Evolutionary conservation across 1,139 yeast genomes (phyloP).

Genomic region (Geotrichum aggregatum): DNA sequence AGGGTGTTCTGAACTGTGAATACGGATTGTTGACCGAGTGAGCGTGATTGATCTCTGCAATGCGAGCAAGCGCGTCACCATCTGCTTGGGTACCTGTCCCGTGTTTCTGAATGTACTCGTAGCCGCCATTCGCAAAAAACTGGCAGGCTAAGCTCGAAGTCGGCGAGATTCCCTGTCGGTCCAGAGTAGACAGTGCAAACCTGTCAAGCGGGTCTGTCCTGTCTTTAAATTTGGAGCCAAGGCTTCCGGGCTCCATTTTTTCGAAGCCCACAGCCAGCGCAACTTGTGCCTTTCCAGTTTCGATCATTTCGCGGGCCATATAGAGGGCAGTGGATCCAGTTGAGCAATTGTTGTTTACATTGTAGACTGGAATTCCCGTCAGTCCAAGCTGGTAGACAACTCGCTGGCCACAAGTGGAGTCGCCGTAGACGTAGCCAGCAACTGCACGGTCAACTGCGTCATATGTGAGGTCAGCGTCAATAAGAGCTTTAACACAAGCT

Average conservation of each 20-base stretch:
- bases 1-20: conserved; percentile 33
- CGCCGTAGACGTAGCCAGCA: conserved; percentile 35
- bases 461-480: conserved; percentile 34
- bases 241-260: conserved; percentile 34
- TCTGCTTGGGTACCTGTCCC: conserved; percentile 22
- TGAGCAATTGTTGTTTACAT: conserved; percentile 36
- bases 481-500: conserved; percentile 34
- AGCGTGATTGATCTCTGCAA: conserved; percentile 33
- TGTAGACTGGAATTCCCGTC: conserved; percentile 34
- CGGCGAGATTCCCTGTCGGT: conserved; percentile 25
- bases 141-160: conserved; percentile 34
- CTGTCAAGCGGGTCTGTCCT: conserved; percentile 32
- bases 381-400: conserved; percentile 35
- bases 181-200: conserved; percentile 25
- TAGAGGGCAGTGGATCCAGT: conserved; percentile 35
- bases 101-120: conserved; percentile 30
- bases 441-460: conserved; percentile 33
- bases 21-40: conserved; percentile 36
- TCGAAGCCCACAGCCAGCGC: conserved; percentile 35
- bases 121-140: conserved; percentile 35
- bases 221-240: conserved; percentile 30
- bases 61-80: conserved; percentile 29
- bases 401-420: conserved; percentile 36
- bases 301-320: conserved; percentile 30
- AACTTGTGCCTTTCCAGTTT: conserved; percentile 31